Conservation (phyloP, 2,329 filamentous ascomycete species). For the Colletotrichum shisoi region DNA sequence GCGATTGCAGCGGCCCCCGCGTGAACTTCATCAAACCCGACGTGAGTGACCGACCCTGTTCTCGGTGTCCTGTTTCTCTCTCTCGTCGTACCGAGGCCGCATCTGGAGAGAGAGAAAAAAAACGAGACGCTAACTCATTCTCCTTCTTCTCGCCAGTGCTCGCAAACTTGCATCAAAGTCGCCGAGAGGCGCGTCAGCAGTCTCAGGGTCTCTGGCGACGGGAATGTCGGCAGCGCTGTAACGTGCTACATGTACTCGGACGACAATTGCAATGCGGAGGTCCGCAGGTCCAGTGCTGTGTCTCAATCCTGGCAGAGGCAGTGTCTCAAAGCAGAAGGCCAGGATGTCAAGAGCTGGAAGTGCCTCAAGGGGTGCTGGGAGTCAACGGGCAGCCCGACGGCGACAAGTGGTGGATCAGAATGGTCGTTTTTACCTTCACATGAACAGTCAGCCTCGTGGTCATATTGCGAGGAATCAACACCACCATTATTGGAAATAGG, state of each 20-base stretch:
- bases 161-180: background rate
- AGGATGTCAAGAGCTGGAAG: slow-evolving; percentile 12
- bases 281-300: slow-evolving; percentile 3
- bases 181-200: background rate
- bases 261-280: background rate
- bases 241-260: slow-evolving; percentile 15
- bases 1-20: background rate
- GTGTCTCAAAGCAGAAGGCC: background rate
- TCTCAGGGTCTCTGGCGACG: slow-evolving; percentile 5
- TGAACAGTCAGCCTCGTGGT: no score
- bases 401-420: no score
- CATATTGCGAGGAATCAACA: no score
- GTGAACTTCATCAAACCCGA: slow-evolving; percentile 2
- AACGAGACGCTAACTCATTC: background rate
- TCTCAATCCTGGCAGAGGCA: slow-evolving; percentile 12
- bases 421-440: background rate
- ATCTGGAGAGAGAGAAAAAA: no score
- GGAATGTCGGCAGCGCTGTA: background rate
- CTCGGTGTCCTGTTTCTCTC: no score
- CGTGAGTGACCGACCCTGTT: background rate
- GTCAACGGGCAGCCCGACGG: no score
- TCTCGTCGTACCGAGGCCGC: no score
- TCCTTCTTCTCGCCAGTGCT: background rate
- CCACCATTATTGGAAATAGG: no score
- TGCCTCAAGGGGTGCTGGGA: slow-evolving; percentile 4